These are phyloP conservation scores for Alternaria sp. DNA, from an alignment of 2,329 filamentous ascomycete species.

Conservation along the genomic window DNA sequence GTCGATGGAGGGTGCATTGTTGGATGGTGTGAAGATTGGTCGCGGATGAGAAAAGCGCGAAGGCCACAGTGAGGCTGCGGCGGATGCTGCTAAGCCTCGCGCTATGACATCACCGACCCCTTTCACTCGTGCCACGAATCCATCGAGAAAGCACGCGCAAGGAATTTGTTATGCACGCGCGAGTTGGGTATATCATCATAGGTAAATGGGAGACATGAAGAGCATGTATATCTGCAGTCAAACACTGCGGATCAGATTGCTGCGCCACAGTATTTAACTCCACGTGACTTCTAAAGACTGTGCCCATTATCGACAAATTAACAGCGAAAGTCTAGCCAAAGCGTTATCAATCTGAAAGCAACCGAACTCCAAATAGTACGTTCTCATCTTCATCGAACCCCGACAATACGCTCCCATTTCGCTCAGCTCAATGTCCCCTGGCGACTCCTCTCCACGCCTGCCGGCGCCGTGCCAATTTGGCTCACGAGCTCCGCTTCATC, in stretches of 20 bases:
- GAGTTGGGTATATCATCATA: not conserved
- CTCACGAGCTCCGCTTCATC: conserved; percentile 24
- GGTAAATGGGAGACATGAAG: not conserved
- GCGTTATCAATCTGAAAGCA: not conserved
- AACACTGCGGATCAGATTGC: not conserved
- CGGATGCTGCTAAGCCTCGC: not conserved
- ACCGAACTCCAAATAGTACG: not conserved
- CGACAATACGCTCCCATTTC: not conserved
- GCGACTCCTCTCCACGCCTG: conserved; percentile 34
- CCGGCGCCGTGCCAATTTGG: conserved; percentile 38
- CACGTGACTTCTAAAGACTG: not conserved
- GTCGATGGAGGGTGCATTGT: not conserved
- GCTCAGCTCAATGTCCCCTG: conserved; percentile 31
- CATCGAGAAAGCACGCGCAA: not conserved
- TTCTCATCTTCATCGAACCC: not conserved
- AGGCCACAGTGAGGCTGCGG: not conserved
- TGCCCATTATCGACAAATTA: not conserved
- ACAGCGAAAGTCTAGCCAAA: not conserved
- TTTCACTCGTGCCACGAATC: not conserved
- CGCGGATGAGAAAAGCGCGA: not conserved
- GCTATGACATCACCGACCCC: not conserved
- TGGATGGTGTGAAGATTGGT: not conserved
- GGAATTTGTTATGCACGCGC: not conserved
- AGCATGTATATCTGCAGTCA: not conserved
- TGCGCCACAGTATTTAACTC: not conserved